Percentiles rank a stretch among this genome's conserved stretches.
These are phyloP conservation scores for Rhinocladiella mackenziei DNA, from an alignment of 2,329 filamentous ascomycete genomes.

Conservation along the genomic window DNA sequence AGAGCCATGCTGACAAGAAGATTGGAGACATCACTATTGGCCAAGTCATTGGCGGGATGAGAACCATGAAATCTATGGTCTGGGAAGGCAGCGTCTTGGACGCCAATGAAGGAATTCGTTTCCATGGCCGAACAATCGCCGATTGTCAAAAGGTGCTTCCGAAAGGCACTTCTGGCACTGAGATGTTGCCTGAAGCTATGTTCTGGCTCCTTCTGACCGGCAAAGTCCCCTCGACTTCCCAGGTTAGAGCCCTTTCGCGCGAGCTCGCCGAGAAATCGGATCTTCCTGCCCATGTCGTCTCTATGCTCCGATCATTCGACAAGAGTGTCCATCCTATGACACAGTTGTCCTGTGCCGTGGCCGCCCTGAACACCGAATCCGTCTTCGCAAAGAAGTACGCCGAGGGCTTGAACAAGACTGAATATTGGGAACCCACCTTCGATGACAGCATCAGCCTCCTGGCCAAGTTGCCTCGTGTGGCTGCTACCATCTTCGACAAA, in stretches of 20 bases:
- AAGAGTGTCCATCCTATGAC: slow-evolving; percentile 95
- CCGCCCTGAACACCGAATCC: slow-evolving; percentile 91
- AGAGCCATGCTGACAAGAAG: slow-evolving; percentile 73
- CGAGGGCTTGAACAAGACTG: slow-evolving; percentile 83
- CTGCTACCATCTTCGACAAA: slow-evolving; percentile 95
- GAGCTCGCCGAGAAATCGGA: slow-evolving; percentile 82
- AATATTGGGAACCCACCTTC: slow-evolving; percentile 98
- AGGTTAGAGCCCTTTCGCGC: slow-evolving; percentile 76
- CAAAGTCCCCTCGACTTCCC: slow-evolving; percentile 75
- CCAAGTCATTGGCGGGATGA: slow-evolving; percentile 94
- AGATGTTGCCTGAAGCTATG: slow-evolving; percentile 99
- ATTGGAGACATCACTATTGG: slow-evolving; percentile 92
- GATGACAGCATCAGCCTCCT: slow-evolving; percentile 91
- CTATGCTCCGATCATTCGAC: slow-evolving; percentile 87
- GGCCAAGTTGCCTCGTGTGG: slow-evolving; percentile 93
- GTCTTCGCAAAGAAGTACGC: slow-evolving; percentile 93
- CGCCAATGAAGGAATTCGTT: slow-evolving; percentile 93
- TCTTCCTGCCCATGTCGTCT: slow-evolving; percentile 76
- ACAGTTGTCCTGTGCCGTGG: slow-evolving; percentile 91
- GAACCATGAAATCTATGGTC: slow-evolving; percentile 94
- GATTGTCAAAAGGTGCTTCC: slow-evolving; percentile 92
- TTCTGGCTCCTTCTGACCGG: slow-evolving; percentile 98
- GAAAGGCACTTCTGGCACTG: slow-evolving; percentile 85
- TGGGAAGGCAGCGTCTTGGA: slow-evolving; percentile 98
- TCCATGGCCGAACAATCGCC: slow-evolving; percentile 96